Conservation (phyloP, 441 rosid genomes). For the Daphne laureola region DNA sequence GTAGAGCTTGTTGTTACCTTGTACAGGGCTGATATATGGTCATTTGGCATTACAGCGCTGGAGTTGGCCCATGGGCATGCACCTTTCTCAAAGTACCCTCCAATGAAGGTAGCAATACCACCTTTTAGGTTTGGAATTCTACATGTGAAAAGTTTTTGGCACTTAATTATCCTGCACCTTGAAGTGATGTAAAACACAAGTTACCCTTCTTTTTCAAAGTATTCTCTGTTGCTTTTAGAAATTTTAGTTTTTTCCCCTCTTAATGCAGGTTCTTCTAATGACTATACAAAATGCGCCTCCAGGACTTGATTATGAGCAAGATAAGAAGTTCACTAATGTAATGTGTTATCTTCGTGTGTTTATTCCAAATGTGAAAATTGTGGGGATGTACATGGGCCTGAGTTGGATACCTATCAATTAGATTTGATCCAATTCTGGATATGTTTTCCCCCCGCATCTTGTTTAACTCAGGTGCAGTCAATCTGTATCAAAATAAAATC, state of each 20-base stretch:
- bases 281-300: conserved; percentile 99
- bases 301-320: conserved; percentile 95
- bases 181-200: too few species aligned
- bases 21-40: conserved; percentile 98
- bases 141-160: conserved; percentile 9
- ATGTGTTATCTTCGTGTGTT: conserved; percentile 47
- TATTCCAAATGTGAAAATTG: conserved; percentile 21
- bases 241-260: background rate
- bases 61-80: conserved; percentile 99
- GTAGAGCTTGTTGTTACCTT: conserved; percentile 3
- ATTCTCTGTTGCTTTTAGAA: too few species aligned
- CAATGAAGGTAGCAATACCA: conserved; percentile 73
- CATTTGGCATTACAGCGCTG: conserved; percentile 95
- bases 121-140: background rate
- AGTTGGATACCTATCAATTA: background rate
- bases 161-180: too few species aligned
- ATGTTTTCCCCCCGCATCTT: too few species aligned
- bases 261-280: conserved; percentile 83
- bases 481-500: too few species aligned
- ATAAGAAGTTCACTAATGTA: conserved; percentile 98
- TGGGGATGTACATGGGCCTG: background rate
- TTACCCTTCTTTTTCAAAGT: too few species aligned
- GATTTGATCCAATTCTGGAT: too few species aligned
- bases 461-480: too few species aligned
- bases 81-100: conserved; percentile 95